Evolutionary conservation across 148 eudicot species (phyloP).

Genomic region (Suaeda aralocaspica): DNA sequence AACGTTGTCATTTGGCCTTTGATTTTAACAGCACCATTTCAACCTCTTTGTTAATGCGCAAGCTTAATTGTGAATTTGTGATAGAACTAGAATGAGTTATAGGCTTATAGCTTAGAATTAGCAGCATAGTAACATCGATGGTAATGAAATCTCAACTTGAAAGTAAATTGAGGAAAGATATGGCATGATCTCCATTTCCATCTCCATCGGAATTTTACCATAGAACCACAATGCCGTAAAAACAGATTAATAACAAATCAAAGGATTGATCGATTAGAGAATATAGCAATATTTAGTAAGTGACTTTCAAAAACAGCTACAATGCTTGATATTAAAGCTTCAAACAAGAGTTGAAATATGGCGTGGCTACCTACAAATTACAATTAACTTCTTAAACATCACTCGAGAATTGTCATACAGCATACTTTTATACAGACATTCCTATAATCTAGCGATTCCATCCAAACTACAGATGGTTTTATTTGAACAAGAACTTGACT

Average conservation of each 20-base stretch:
- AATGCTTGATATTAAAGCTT: conserved; percentile 14
- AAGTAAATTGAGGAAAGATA: no score
- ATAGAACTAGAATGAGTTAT: no score
- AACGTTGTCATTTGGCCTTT: not conserved
- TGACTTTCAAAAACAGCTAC: not conserved
- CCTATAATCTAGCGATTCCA: conserved; percentile 19
- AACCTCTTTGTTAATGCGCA: no score
- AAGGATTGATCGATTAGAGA: not conserved
- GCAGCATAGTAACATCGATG: no score
- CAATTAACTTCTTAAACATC: conserved; percentile 12
- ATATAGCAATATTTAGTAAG: not conserved
- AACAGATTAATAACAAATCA: not conserved
- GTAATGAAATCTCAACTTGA: no score
- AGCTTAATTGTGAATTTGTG: no score
- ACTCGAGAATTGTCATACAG: conserved; percentile 10
- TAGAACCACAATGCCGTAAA: no score
- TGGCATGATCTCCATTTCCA: no score
- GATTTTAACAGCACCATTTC: not conserved
- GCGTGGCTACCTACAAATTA: not conserved
- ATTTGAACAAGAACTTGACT: conserved; percentile 10
- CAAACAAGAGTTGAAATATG: not conserved
- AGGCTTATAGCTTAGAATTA: no score
- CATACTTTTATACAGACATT: conserved; percentile 21
- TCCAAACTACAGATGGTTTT: conserved; percentile 13
- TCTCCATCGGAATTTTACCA: no score